Base-by-base conservation (phyloP, 495 filamentous ascomycete genomes). In the Aspergillus incahuasiensis region DNA sequence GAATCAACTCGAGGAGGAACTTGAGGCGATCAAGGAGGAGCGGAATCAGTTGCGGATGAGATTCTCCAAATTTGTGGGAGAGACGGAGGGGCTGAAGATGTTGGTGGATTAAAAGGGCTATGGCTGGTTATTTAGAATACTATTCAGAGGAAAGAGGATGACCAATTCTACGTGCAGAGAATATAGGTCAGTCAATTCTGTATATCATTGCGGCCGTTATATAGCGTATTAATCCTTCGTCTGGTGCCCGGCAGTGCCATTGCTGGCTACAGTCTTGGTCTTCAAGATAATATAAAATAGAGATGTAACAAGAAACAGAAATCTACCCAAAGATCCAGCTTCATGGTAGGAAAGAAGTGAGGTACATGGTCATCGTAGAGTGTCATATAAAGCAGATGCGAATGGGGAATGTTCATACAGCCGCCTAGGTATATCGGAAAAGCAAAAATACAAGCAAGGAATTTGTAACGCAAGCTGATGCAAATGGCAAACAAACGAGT, bases 251-350 rank as follows among this genome's bases (percentile, higher is more conserved):
- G 24, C 43, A 51, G 6, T 52, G 49, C 49, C 49, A 52, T 52
- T 13, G 49, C 49, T 52, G 49, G 49, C 49, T 52, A 52, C 49
- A 52, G 25, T 52, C 49, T 52, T 52, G 39, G 39, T 42, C 16
- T 25, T 11, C 13, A 12, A 35, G 12, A 35, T 35, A 12, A 35
- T 11, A 35, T 35, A 12, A 35, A 35, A 35, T 15, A 12, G 48
- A 43, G 6, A 58, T 9, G 42, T 22, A 28, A 25, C 16, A 49
- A 35, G 47, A 48, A 52, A 32, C 30, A 57, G 18, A 42, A 52
- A 53, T 53, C 56, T 44, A 49, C 56, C 50, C 50, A 54, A 58
- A 54, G 45, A 38, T 34, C 56, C 56, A 54, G 56, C 56, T 58
- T 49, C 55, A 56, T 50, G 38, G 44, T 45, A 40, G 48, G 38